A percentile compares a stretch with the other conserved stretches of the same genome.
These are phyloP conservation scores for Sporothrix brunneoviolacea DNA, from an alignment of 2,329 filamentous ascomycete species.

Conservation along the genomic window DNA sequence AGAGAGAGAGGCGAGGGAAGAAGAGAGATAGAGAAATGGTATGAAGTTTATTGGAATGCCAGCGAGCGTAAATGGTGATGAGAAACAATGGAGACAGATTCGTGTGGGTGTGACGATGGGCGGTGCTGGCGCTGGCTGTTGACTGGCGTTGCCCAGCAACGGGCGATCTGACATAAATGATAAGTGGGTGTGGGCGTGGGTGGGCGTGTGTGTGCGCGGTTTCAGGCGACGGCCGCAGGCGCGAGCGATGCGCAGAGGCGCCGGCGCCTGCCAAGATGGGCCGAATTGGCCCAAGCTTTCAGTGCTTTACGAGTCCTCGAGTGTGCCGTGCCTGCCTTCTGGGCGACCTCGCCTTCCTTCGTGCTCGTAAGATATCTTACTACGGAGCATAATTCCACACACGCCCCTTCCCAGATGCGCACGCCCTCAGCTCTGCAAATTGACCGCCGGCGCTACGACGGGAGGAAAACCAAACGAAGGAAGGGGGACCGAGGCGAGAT, in stretches of 20 bases:
- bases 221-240: not conserved
- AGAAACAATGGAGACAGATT: no score
- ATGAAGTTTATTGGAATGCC: slow-evolving; percentile 20
- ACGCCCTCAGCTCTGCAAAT: slow-evolving; percentile 11
- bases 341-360: no score
- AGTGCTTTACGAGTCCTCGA: slow-evolving; percentile 1
- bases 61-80: not conserved
- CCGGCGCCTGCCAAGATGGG: slow-evolving; percentile 2
- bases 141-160: slow-evolving; percentile 20
- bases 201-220: not conserved
- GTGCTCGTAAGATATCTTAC: no score
- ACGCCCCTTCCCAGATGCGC: not conserved
- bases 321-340: no score
- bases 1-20: not conserved
- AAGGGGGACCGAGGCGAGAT: not conserved
- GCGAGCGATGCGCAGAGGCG: not conserved
- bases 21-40: not conserved
- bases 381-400: not conserved
- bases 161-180: not conserved
- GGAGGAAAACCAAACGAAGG: not conserved
- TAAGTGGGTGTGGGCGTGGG: not conserved
- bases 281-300: not conserved
- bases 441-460: not conserved
- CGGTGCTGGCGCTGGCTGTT: slow-evolving; percentile 13
- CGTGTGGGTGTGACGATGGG: slow-evolving; percentile 12